Evolutionary conservation across 805 yeast genomes (phyloP).

Genomic region (Saccharomycopsis lassenensis): DNA sequence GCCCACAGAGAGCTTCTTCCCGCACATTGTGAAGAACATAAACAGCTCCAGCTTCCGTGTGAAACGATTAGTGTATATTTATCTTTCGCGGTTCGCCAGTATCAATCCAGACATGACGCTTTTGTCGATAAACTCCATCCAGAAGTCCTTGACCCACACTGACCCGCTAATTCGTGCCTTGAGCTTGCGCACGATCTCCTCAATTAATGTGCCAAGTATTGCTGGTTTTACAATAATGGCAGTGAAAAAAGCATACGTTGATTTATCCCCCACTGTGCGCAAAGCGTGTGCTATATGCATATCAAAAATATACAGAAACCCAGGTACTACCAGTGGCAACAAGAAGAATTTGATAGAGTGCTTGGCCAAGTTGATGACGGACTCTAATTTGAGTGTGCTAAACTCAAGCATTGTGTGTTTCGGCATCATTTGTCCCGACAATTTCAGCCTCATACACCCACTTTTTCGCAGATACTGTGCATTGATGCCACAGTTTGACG

Average conservation of each 20-base stretch:
- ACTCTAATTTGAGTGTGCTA: conserved; percentile 54
- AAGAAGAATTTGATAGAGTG: conserved; percentile 22
- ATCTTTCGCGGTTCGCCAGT: conserved; percentile 30
- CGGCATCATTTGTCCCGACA: conserved; percentile 40
- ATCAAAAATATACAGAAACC: conserved; percentile 40
- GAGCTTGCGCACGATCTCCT: conserved; percentile 69
- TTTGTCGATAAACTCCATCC: conserved; percentile 83
- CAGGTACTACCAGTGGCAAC: conserved; percentile 8
- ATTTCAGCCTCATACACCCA: conserved; percentile 60
- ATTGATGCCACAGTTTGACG: conserved; percentile 44
- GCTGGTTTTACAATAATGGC: conserved; percentile 69
- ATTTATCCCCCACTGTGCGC: conserved; percentile 69
- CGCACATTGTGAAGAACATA: conserved; percentile 83
- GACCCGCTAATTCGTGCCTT: conserved; percentile 58
- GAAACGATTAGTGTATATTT: conserved; percentile 63
- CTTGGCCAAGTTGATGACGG: conserved; percentile 48
- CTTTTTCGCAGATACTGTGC: conserved; percentile 50
- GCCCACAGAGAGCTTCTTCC: conserved; percentile 45
- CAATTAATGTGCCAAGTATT: conserved; percentile 73
- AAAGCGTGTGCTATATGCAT: conserved; percentile 70
- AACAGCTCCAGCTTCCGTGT: conserved; percentile 55
- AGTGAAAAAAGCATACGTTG: conserved; percentile 55
- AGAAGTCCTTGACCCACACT: conserved; percentile 65
- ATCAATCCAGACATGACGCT: conserved; percentile 91
- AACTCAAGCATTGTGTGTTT: conserved; percentile 55